These are phyloP conservation scores for Trapa bicornis DNA, from an alignment of 345 rosid genomes.

Conservation along the genomic window DNA sequence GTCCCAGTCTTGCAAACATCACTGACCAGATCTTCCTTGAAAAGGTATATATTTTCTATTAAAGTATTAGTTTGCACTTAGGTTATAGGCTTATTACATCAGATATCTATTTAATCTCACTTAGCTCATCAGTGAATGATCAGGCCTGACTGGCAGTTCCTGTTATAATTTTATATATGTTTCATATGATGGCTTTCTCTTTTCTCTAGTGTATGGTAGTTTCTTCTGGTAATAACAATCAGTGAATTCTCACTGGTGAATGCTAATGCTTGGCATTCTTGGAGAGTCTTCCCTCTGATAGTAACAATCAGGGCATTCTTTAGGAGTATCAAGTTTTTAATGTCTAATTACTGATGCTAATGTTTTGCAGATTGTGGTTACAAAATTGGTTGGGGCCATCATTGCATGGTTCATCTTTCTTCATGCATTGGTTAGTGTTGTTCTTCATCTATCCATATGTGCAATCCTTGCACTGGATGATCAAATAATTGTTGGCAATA, in stretches of 20 bases:
- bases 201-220: background rate
- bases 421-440: slow-evolving; percentile 73
- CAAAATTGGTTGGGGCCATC: slow-evolving; percentile 99
- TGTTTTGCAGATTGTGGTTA: slow-evolving; percentile 84
- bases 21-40: slow-evolving; percentile 69
- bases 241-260: background rate
- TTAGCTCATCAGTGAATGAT: background rate
- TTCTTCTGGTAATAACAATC: slow-evolving; percentile 1
- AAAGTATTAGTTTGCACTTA: background rate
- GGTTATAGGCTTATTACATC: background rate
- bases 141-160: background rate
- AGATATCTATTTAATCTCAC: background rate
- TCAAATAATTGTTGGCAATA: background rate
- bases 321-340: background rate
- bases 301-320: background rate
- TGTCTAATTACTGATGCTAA: slow-evolving; percentile 5
- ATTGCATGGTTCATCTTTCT: slow-evolving; percentile 67
- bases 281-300: background rate
- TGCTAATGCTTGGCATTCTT: background rate
- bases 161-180: background rate
- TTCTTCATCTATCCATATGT: background rate
- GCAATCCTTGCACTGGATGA: background rate
- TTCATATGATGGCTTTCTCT: background rate
- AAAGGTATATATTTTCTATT: slow-evolving; percentile 38
- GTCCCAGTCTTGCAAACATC: slow-evolving; percentile 83